phyloP scores from a whole-genome alignment of 2,329 filamentous ascomycete species.

The Fusarium sp. region DNA sequence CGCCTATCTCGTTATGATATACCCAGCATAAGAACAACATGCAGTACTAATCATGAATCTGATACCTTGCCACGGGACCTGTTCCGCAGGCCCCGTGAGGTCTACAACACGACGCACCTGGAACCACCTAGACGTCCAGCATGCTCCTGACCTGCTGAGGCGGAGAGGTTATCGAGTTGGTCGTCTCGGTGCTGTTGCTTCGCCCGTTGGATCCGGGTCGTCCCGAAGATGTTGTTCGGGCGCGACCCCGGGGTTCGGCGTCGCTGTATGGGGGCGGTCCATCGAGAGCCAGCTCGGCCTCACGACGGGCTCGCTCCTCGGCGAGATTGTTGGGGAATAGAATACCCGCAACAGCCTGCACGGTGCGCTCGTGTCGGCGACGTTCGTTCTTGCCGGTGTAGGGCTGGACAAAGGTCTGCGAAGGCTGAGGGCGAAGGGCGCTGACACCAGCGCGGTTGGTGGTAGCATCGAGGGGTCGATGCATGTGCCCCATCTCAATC shows the following conservation, averaged over 20 bases:
- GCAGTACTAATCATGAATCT: slow-evolving; percentile 7
- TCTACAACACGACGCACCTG: not conserved
- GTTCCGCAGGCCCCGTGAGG: not conserved
- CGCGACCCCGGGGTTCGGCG: slow-evolving; percentile 39
- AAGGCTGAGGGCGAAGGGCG: slow-evolving; percentile 34
- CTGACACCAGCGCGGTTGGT: slow-evolving; percentile 47
- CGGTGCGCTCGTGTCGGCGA: slow-evolving; percentile 58
- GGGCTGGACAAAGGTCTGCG: slow-evolving; percentile 22
- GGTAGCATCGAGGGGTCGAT: slow-evolving; percentile 27
- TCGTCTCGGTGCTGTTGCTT: slow-evolving; percentile 60
- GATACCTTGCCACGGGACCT: not conserved
- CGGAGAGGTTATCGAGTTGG: slow-evolving; percentile 58
- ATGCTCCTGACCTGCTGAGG: slow-evolving; percentile 70
- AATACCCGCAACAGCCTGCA: slow-evolving; percentile 58
- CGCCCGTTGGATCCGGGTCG: slow-evolving; percentile 52
- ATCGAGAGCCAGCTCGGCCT: slow-evolving; percentile 56
- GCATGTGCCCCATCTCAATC: slow-evolving; percentile 55
- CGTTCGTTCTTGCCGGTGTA: slow-evolving; percentile 59
- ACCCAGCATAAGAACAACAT: slow-evolving; percentile 17
- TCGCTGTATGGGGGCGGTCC: slow-evolving; percentile 58
- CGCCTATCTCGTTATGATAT: slow-evolving; percentile 17
- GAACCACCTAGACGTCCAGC: slow-evolving; percentile 63
- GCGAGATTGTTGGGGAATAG: slow-evolving; percentile 61
- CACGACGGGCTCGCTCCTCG: slow-evolving; percentile 48
- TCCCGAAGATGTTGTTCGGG: slow-evolving; percentile 20